phyloP scores from a whole-genome alignment of 2,329 filamentous ascomycete genomes.

The Tricladium varicosporioides region DNA sequence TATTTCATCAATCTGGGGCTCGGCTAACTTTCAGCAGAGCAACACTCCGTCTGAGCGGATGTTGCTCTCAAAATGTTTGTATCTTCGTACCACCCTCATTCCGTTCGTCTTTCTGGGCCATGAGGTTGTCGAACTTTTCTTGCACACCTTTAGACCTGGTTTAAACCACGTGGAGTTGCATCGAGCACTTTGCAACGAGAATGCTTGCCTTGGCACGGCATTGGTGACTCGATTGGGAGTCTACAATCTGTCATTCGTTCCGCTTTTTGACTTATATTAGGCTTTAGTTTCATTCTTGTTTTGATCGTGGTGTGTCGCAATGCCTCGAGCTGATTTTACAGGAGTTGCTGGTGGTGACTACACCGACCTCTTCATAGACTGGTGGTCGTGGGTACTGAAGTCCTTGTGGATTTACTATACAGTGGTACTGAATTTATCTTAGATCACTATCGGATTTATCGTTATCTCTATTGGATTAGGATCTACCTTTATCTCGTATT shows the following conservation, averaged over 20 bases:
- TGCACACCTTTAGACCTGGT: constrained; percentile 3
- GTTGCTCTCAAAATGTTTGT: neutral
- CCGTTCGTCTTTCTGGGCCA: constrained; percentile 5
- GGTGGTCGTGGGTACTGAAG: constrained; percentile 28
- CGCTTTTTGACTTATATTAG: constrained; percentile 9
- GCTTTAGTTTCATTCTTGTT: constrained; percentile 7
- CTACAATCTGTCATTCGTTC: constrained; percentile 5
- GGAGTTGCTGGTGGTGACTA: constrained; percentile 26
- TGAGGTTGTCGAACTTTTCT: constrained; percentile 8
- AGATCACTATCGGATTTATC: constrained; percentile 29
- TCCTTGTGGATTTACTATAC: neutral
- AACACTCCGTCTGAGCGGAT: constrained; percentile 12
- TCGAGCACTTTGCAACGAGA: constrained; percentile 12
- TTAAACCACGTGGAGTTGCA: constrained; percentile 13
- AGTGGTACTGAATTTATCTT: constrained; percentile 11
- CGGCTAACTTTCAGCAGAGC: constrained; percentile 4
- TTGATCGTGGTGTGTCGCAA: constrained; percentile 13
- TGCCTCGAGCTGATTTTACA: constrained; percentile 21
- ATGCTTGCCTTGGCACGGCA: constrained; percentile 4
- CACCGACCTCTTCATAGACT: constrained; percentile 23
- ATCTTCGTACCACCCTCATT: constrained; percentile 8
- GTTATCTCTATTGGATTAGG: constrained; percentile 23
- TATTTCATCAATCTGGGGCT: constrained; percentile 4
- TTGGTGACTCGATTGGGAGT: constrained; percentile 7
- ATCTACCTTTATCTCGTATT: constrained; percentile 17